phyloP scores from a whole-genome alignment of 2,329 filamentous ascomycete species.

The Arthrobotrys conoides region DNA sequence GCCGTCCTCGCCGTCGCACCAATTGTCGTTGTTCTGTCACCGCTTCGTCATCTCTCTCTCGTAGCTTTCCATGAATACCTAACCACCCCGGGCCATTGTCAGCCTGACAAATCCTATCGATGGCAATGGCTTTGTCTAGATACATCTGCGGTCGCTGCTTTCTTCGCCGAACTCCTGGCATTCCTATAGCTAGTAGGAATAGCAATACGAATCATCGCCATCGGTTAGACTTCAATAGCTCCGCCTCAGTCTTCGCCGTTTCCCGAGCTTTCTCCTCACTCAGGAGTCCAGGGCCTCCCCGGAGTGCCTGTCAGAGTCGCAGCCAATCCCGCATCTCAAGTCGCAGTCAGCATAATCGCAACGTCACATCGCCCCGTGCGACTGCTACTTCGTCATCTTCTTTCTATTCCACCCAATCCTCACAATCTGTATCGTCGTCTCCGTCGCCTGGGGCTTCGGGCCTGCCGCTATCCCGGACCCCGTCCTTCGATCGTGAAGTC shows the following conservation, averaged over 20 bases:
- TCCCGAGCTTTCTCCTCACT: constrained; percentile 43
- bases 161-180: constrained; percentile 32
- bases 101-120: constrained; percentile 43
- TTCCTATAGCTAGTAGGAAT: too few species aligned
- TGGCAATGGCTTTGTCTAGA: constrained; percentile 42
- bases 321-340: constrained; percentile 20
- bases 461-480: constrained; percentile 46
- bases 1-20: neutral
- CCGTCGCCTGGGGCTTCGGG: constrained; percentile 21
- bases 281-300: constrained; percentile 33
- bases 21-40: constrained; percentile 10
- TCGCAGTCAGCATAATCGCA: constrained; percentile 41
- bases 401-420: constrained; percentile 33
- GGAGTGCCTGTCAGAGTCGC: constrained; percentile 33
- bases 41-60: constrained; percentile 6
- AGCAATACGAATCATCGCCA: constrained; percentile 18
- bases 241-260: constrained; percentile 44
- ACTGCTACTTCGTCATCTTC: constrained; percentile 46
- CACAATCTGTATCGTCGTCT: constrained; percentile 31
- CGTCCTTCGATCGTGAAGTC: constrained; percentile 72
- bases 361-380: constrained; percentile 52
- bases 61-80: neutral
- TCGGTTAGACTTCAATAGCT: constrained; percentile 13
- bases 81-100: constrained; percentile 17
- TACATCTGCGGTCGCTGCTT: constrained; percentile 43